phyloP scores from a whole-genome alignment of 805 yeast species.

The Saccharomyces cerevisiae region DNA sequence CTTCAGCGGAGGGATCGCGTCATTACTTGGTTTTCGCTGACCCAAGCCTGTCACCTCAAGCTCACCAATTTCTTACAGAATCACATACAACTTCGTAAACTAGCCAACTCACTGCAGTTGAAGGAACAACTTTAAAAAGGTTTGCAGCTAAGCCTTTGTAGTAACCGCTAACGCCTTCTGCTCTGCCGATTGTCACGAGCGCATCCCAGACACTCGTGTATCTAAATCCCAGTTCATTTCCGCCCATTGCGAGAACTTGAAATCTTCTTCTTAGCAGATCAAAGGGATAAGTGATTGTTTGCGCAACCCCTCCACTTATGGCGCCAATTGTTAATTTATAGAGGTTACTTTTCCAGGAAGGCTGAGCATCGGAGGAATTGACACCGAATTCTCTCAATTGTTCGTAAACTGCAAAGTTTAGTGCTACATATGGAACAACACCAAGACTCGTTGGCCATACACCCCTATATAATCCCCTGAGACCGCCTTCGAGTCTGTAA shows the following conservation, averaged over 20 bases:
- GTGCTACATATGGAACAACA: conserved; percentile 92
- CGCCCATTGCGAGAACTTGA: conserved; percentile 80
- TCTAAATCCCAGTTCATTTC: conserved; percentile 65
- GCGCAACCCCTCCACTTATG: conserved; percentile 80
- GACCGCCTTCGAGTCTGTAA: conserved; percentile 73
- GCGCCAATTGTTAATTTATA: conserved; percentile 73
- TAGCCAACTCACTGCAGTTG: conserved; percentile 94
- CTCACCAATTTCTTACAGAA: conserved; percentile 8
- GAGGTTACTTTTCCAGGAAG: conserved; percentile 32
- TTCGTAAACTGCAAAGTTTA: conserved; percentile 87
- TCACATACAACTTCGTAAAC: conserved; percentile 68
- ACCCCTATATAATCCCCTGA: conserved; percentile 72
- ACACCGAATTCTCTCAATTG: conserved; percentile 48
- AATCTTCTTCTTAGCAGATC: conserved; percentile 83
- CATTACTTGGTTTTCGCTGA: background rate
- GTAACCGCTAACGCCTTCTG: conserved; percentile 68
- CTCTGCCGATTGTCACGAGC: conserved; percentile 51
- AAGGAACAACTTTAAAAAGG: conserved; percentile 82
- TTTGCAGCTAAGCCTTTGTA: conserved; percentile 74
- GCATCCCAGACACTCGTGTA: conserved; percentile 77
- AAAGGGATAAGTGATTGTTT: conserved; percentile 83
- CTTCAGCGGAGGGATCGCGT: background rate
- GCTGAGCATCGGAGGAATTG: conserved; percentile 19
- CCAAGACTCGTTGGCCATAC: conserved; percentile 86
- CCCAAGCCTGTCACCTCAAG: background rate